A percentile compares a stretch with the other conserved stretches of the same genome.
Evolutionary conservation across 306 rosid genomes (phyloP).

Genomic region (Nissolia schottii): DNA sequence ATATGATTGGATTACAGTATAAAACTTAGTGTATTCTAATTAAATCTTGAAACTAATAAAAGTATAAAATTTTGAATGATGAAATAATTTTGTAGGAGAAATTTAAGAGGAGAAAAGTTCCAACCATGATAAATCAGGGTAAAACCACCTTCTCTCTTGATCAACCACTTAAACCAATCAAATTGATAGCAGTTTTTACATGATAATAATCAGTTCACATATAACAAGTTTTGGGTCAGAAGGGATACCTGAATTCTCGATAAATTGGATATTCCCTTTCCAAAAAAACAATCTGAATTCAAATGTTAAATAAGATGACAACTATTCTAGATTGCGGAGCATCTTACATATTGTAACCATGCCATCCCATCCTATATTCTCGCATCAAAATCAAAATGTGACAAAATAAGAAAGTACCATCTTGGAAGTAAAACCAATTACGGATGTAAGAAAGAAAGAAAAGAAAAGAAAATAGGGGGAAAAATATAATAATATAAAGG

Average conservation of each 20-base stretch:
- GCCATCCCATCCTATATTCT: neutral
- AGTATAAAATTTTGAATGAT: too few relatives aligned
- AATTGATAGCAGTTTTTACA: too few relatives aligned
- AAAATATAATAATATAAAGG: too few relatives aligned
- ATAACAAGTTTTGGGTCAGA: neutral
- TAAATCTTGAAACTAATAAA: too few relatives aligned
- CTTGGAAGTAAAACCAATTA: neutral
- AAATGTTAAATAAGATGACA: constrained; percentile 13
- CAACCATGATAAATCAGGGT: too few relatives aligned
- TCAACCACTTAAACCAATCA: too few relatives aligned
- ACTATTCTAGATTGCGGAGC: constrained; percentile 1
- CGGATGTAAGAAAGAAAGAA: neutral
- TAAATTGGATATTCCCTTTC: neutral
- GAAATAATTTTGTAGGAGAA: too few relatives aligned
- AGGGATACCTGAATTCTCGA: neutral
- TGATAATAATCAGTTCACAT: neutral
- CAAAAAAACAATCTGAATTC: neutral
- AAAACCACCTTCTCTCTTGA: too few relatives aligned
- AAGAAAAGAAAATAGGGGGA: neutral
- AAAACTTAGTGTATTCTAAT: too few relatives aligned
- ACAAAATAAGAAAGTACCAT: neutral
- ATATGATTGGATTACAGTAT: too few relatives aligned
- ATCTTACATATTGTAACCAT: constrained; percentile 15
- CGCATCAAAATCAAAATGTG: neutral
- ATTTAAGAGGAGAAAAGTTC: too few relatives aligned